These are phyloP conservation scores for Phytophthora colocasiae DNA, from an alignment of 352 stramenopile genomes.

Conservation along the genomic window DNA sequence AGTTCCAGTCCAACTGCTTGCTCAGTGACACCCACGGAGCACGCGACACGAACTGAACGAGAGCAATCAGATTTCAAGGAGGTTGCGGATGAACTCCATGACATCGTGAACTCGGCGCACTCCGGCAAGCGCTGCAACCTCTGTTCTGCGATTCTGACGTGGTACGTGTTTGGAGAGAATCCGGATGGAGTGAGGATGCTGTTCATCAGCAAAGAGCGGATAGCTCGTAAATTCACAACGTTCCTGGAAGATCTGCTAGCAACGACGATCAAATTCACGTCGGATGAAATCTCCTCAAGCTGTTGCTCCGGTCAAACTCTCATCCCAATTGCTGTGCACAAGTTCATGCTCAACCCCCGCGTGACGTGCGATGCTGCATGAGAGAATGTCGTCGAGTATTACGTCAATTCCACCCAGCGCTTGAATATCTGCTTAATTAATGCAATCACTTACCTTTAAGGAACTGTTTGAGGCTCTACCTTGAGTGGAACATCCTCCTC, in stretches of 20 bases:
- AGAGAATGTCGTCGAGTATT: no score
- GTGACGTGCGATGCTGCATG: slow-evolving; percentile 9
- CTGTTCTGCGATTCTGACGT: slow-evolving; percentile 20
- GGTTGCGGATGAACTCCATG: slow-evolving; percentile 12
- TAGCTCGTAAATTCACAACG: slow-evolving; percentile 24
- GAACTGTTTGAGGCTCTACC: slow-evolving; percentile 10
- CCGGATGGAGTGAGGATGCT: slow-evolving; percentile 11
- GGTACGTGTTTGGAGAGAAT: slow-evolving; percentile 22
- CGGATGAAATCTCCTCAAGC: slow-evolving; percentile 5
- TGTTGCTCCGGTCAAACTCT: slow-evolving; percentile 13
- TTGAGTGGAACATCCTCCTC: slow-evolving; percentile 32
- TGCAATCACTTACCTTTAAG: slow-evolving; percentile 6
- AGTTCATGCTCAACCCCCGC: slow-evolving; percentile 19
- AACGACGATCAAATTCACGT: slow-evolving; percentile 5
- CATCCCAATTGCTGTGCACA: slow-evolving; percentile 24
- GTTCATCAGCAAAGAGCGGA: slow-evolving; percentile 17
- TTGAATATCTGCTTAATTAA: slow-evolving; percentile 5
- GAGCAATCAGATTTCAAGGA: slow-evolving; percentile 24
- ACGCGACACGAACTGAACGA: slow-evolving; percentile 1
- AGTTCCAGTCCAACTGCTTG: not conserved
- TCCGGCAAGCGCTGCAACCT: slow-evolving; percentile 17
- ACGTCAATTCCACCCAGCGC: not conserved
- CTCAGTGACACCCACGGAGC: slow-evolving; percentile 1
- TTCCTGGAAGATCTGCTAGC: slow-evolving; percentile 25
- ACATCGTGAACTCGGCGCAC: slow-evolving; percentile 12